Evolutionary conservation across 352 stramenopile species (phyloP).

Genomic region (Phytophthora litchii): DNA sequence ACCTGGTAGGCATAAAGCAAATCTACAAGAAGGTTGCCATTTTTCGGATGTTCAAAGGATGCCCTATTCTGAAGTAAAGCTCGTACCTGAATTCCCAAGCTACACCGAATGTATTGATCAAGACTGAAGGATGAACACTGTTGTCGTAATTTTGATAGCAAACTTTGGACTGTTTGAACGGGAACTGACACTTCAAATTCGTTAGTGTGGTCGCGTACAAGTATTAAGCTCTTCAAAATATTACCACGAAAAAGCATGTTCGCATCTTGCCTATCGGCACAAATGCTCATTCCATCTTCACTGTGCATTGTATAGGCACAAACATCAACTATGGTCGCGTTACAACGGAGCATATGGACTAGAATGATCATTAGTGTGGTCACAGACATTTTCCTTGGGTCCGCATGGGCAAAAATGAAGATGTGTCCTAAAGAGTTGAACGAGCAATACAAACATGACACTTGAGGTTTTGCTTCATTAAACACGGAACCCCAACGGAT

Average conservation of each 20-base stretch:
- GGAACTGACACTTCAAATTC: no score
- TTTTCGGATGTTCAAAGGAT: neutral
- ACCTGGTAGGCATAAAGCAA: neutral
- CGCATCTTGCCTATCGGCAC: slow-evolving; percentile 10
- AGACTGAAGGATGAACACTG: no score
- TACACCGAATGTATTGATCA: no score
- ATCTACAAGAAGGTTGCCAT: neutral
- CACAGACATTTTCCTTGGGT: slow-evolving; percentile 14
- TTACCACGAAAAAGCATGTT: neutral
- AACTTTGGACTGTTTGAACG: no score
- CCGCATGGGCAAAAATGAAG: slow-evolving; percentile 27
- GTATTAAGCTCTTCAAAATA: slow-evolving; percentile 3
- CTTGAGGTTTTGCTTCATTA: slow-evolving; percentile 13
- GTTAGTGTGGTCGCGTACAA: neutral
- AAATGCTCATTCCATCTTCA: neutral
- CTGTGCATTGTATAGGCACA: neutral
- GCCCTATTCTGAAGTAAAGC: neutral
- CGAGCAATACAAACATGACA: neutral
- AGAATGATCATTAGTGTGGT: slow-evolving; percentile 2
- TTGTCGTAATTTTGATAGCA: no score
- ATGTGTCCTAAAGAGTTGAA: slow-evolving; percentile 1
- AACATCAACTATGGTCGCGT: neutral
- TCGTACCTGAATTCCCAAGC: neutral
- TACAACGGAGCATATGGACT: slow-evolving; percentile 9
- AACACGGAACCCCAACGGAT: neutral